Conservation (phyloP, 805 yeast genomes). For the Komagataella populi region DNA sequence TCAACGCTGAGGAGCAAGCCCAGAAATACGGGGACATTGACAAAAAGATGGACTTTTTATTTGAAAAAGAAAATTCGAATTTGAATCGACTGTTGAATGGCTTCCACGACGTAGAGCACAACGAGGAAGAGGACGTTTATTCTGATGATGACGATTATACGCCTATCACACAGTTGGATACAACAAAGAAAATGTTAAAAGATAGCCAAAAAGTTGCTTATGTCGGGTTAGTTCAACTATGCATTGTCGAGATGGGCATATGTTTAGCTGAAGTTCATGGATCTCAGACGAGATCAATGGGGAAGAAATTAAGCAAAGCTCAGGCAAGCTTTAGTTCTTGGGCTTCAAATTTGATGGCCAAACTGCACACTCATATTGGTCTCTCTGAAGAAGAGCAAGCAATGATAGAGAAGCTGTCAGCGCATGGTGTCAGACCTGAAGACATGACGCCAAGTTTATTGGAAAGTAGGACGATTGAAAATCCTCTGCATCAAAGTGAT, state of each 20-base stretch:
- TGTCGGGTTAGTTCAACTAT: slow-evolving; percentile 68
- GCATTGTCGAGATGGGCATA: slow-evolving; percentile 70
- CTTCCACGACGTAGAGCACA: slow-evolving; percentile 10
- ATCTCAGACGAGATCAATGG: slow-evolving; percentile 35
- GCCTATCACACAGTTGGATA: slow-evolving; percentile 54
- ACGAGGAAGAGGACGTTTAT: slow-evolving; percentile 14
- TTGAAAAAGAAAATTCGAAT: slow-evolving; percentile 20
- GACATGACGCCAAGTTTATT: slow-evolving; percentile 60
- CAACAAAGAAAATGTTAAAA: slow-evolving; percentile 68
- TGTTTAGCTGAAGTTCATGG: slow-evolving; percentile 52
- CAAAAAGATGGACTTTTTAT: slow-evolving; percentile 37
- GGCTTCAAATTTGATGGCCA: slow-evolving; percentile 60
- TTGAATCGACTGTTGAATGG: slow-evolving; percentile 14
- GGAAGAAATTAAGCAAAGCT: slow-evolving; percentile 46
- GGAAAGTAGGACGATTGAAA: slow-evolving; percentile 33
- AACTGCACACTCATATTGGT: slow-evolving; percentile 73
- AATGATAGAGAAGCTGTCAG: slow-evolving; percentile 79
- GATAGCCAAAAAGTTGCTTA: slow-evolving; percentile 88
- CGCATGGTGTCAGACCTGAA: slow-evolving; percentile 65
- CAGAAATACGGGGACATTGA: slow-evolving; percentile 45
- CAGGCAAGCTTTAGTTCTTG: slow-evolving; percentile 77
- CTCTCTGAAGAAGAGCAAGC: slow-evolving; percentile 58
- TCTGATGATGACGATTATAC: slow-evolving; percentile 21
- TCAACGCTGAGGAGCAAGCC: slow-evolving; percentile 79
- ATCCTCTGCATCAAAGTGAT: slow-evolving; percentile 27